Conservation (phyloP, 164 flowering plant species). For the Tinospora cordifolia region DNA sequence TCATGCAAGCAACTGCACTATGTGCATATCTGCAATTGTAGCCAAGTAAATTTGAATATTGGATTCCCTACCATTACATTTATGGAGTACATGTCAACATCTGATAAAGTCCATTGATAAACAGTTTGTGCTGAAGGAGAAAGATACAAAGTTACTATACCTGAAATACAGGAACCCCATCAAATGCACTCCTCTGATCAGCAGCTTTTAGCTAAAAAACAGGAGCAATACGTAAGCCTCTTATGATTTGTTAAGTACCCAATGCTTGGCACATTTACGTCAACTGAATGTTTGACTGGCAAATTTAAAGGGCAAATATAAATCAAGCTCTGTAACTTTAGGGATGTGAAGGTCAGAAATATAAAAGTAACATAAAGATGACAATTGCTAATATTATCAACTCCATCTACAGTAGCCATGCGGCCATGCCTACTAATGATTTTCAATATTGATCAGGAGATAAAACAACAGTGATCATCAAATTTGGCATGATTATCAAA, state of each 20-base stretch:
- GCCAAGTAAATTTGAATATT: no score
- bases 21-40: no score
- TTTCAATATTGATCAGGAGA: neutral
- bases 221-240: slow-evolving; percentile 10
- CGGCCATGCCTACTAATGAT: neutral
- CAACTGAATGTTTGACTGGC: neutral
- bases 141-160: slow-evolving; percentile 27
- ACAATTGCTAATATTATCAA: neutral
- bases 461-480: neutral
- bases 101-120: neutral
- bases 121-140: neutral
- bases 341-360: neutral
- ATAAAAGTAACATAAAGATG: neutral
- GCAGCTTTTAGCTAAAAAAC: slow-evolving; percentile 61
- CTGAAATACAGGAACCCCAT: slow-evolving; percentile 98
- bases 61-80: no score
- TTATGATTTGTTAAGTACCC: neutral
- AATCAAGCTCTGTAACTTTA: neutral
- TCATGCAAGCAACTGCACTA: no score
- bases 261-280: neutral
- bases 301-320: neutral
- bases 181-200: slow-evolving; percentile 56
- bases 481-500: neutral
- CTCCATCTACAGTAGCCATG: neutral
- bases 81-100: neutral